These are phyloP conservation scores for Pythium volutum DNA, from an alignment of 352 stramenopile genomes.

Conservation along the genomic window DNA sequence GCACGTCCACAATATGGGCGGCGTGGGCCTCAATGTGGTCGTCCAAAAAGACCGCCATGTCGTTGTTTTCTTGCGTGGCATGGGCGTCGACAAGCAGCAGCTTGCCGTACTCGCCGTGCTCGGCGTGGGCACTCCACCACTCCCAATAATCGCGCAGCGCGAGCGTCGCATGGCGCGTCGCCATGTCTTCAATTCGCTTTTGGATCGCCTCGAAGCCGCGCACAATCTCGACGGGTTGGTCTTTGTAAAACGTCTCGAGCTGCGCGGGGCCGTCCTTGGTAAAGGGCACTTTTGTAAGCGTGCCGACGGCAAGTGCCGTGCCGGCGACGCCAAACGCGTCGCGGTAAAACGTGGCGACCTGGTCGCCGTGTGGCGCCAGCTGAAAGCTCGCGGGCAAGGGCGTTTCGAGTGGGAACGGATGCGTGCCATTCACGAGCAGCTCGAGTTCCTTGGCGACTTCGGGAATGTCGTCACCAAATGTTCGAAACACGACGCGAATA, in stretches of 20 bases:
- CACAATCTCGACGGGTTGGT: slow-evolving; percentile 39
- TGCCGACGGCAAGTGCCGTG: slow-evolving; percentile 58
- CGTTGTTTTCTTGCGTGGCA: slow-evolving; percentile 6
- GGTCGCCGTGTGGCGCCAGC: slow-evolving; percentile 32
- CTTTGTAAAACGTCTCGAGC: slow-evolving; percentile 41
- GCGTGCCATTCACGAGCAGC: slow-evolving; percentile 54
- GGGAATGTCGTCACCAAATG: slow-evolving; percentile 76
- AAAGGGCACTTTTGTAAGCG: slow-evolving; percentile 59
- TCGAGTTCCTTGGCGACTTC: slow-evolving; percentile 75
- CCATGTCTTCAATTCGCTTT: slow-evolving; percentile 27
- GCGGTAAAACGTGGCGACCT: slow-evolving; percentile 72
- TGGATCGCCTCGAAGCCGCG: slow-evolving; percentile 55
- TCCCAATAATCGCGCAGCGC: slow-evolving; percentile 84
- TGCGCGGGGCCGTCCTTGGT: slow-evolving; percentile 30
- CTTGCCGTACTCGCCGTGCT: slow-evolving; percentile 75
- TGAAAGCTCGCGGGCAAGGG: slow-evolving; percentile 47
- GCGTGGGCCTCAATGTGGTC: slow-evolving; percentile 76
- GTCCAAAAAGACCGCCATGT: slow-evolving; percentile 62
- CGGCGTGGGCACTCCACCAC: slow-evolving; percentile 81
- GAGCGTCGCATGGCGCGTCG: slow-evolving; percentile 38
- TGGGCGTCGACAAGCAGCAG: slow-evolving; percentile 48
- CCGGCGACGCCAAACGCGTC: slow-evolving; percentile 53
- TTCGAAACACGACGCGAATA: slow-evolving; percentile 73
- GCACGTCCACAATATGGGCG: slow-evolving; percentile 79
- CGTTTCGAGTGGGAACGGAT: slow-evolving; percentile 42